Conservation (phyloP, 202 grass and related monocot species). For the Hordeum pubiflorum region DNA sequence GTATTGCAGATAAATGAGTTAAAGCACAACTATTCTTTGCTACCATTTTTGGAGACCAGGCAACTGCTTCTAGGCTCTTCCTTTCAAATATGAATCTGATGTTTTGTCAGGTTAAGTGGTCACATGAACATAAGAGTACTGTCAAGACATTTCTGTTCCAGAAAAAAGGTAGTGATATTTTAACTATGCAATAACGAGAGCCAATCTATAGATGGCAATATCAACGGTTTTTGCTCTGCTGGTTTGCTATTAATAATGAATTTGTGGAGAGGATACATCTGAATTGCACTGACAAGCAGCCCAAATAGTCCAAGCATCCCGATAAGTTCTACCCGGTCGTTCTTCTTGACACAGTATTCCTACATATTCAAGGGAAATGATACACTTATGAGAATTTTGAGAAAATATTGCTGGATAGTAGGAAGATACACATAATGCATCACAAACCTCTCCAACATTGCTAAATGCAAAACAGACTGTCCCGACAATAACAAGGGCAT, state of each 20-base stretch:
- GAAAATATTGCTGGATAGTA: conserved; percentile 6
- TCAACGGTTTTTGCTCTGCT: neutral
- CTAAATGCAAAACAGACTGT: conserved; percentile 72
- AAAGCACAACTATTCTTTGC: neutral
- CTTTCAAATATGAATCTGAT: conserved; percentile 69
- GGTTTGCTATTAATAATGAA: neutral
- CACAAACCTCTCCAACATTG: conserved; percentile 57
- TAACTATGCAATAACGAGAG: neutral
- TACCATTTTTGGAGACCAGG: conserved; percentile 83
- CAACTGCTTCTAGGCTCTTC: conserved; percentile 53
- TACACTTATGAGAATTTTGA: neutral
- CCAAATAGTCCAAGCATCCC: conserved; percentile 78
- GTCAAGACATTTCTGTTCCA: neutral
- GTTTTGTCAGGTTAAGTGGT: conserved; percentile 22
- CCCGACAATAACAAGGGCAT: conserved; percentile 69
- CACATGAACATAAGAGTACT: neutral
- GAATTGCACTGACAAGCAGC: conserved; percentile 41
- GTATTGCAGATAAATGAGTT: neutral
- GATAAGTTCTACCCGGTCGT: conserved; percentile 64
- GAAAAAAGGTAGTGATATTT: neutral
- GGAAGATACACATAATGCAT: neutral
- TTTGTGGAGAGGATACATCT: conserved; percentile 64
- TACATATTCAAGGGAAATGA: conserved; percentile 19
- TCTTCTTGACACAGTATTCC: conserved; percentile 86
- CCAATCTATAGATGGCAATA: neutral